phyloP scores from a whole-genome alignment of 2,329 filamentous ascomycete species.

The Aspergillus sp. region DNA sequence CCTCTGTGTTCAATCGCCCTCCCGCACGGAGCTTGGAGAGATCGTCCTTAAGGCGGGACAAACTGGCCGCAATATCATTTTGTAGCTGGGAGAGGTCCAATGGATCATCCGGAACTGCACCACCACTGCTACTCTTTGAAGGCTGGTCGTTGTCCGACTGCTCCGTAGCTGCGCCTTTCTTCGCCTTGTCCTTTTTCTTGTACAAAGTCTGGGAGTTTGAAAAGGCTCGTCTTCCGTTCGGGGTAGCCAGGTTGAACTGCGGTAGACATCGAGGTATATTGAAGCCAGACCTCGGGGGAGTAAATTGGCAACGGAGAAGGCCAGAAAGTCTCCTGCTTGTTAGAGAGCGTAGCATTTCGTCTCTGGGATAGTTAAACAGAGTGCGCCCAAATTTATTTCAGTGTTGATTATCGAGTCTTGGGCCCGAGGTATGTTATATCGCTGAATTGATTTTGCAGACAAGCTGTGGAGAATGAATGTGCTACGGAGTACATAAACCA shows the following conservation, averaged over 20 bases:
- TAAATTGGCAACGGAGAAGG: too few species aligned
- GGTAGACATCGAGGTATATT: constrained; percentile 1
- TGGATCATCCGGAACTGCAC: constrained; percentile 41
- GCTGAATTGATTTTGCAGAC: too few species aligned
- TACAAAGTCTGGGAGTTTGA: constrained; percentile 32
- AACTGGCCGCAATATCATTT: constrained; percentile 45
- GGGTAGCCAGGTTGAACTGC: not conserved
- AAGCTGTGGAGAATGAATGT: too few species aligned
- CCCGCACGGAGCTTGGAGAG: constrained; percentile 55
- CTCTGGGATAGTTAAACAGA: too few species aligned
- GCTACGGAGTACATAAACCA: too few species aligned
- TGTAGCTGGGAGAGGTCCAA: constrained; percentile 54
- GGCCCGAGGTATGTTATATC: too few species aligned
- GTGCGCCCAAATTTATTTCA: too few species aligned
- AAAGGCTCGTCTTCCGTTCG: constrained; percentile 25
- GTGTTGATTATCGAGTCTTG: too few species aligned
- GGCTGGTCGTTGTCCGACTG: constrained; percentile 15
- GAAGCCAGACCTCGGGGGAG: too few species aligned
- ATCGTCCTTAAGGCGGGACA: constrained; percentile 52
- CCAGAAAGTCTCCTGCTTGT: too few species aligned
- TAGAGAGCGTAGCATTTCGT: too few species aligned
- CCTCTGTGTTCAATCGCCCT: constrained; percentile 54
- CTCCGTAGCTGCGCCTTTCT: constrained; percentile 32
- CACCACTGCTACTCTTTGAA: constrained; percentile 20
- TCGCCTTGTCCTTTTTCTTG: constrained; percentile 50